These are phyloP conservation scores for Effrenium voratum DNA, from an alignment of 73 alveolate species.

Conservation along the genomic window DNA sequence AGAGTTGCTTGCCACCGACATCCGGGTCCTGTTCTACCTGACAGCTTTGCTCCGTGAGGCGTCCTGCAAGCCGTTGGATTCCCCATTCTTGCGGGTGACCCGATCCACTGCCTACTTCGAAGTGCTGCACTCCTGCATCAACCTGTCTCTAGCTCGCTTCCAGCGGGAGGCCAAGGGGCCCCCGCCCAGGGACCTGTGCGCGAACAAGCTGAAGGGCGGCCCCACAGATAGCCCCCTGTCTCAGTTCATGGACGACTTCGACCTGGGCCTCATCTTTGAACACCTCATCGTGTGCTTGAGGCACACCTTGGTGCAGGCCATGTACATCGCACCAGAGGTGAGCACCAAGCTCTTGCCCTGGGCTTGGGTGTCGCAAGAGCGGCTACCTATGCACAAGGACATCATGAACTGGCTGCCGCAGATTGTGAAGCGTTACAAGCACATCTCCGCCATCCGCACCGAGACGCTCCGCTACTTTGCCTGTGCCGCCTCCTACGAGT, in stretches of 20 bases:
- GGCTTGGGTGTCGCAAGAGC: slow-evolving; percentile 87
- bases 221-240: slow-evolving; percentile 79
- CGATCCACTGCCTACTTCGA: slow-evolving; percentile 91
- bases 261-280: slow-evolving; percentile 77
- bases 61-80: slow-evolving; percentile 44
- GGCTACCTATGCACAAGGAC: slow-evolving; percentile 80
- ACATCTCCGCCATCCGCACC: slow-evolving; percentile 53
- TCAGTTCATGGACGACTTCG: slow-evolving; percentile 88
- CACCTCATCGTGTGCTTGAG: slow-evolving; percentile 79
- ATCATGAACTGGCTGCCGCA: slow-evolving; percentile 90
- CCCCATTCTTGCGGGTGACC: slow-evolving; percentile 82
- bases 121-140: slow-evolving; percentile 36
- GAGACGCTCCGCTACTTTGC: slow-evolving; percentile 84
- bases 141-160: slow-evolving; percentile 55
- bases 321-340: slow-evolving; percentile 91
- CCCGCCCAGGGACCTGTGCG: slow-evolving; percentile 50
- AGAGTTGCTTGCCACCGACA: slow-evolving; percentile 47
- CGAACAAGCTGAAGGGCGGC: slow-evolving; percentile 76
- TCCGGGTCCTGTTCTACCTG: slow-evolving; percentile 76
- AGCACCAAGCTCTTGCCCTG: too few relatives aligned
- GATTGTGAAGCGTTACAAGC: slow-evolving; percentile 91
- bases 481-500: slow-evolving; percentile 69
- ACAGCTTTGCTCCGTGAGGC: slow-evolving; percentile 64
- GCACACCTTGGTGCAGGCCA: slow-evolving; percentile 89
- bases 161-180: slow-evolving; percentile 85